Percentiles rank a stretch among this genome's conserved stretches.
Conservation (phyloP, 1,139 yeast genomes). For the Eremothecium coryli region DNA sequence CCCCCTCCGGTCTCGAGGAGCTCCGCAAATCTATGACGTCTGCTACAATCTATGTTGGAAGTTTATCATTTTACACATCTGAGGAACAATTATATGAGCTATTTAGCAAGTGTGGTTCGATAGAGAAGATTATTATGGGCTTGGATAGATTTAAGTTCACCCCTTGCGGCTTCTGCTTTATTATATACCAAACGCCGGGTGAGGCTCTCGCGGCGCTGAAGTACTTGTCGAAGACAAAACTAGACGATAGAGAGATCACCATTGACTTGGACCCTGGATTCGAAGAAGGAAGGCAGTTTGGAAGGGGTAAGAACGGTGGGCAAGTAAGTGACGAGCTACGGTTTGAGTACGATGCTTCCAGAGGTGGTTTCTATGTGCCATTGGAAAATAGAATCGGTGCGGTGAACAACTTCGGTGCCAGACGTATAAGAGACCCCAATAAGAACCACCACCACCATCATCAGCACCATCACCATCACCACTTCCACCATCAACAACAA, state of each 20-base stretch:
- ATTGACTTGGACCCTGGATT: slow-evolving; percentile 94
- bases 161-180: slow-evolving; percentile 94
- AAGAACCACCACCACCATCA: slow-evolving; percentile 3
- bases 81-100: slow-evolving; percentile 89
- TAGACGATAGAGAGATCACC: slow-evolving; percentile 70
- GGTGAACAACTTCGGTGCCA: slow-evolving; percentile 12
- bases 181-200: slow-evolving; percentile 55
- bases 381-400: slow-evolving; percentile 27
- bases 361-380: slow-evolving; percentile 41
- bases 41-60: slow-evolving; percentile 80
- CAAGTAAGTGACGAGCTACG: slow-evolving; percentile 58
- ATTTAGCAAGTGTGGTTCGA: slow-evolving; percentile 69
- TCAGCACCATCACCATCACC: slow-evolving; percentile 4
- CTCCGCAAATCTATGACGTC: slow-evolving; percentile 55
- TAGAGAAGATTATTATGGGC: slow-evolving; percentile 83
- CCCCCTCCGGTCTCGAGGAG: slow-evolving; percentile 41
- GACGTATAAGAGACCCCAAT: slow-evolving; percentile 16
- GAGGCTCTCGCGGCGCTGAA: slow-evolving; percentile 77
- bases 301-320: slow-evolving; percentile 86
- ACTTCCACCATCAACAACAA: slow-evolving; percentile 1
- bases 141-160: slow-evolving; percentile 78
- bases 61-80: slow-evolving; percentile 74
- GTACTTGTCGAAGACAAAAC: slow-evolving; percentile 66
- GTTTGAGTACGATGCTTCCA: slow-evolving; percentile 47
- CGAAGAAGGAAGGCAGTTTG: slow-evolving; percentile 87